These are phyloP conservation scores for Glycine soja DNA, from an alignment of 306 rosid genomes.

Conservation along the genomic window DNA sequence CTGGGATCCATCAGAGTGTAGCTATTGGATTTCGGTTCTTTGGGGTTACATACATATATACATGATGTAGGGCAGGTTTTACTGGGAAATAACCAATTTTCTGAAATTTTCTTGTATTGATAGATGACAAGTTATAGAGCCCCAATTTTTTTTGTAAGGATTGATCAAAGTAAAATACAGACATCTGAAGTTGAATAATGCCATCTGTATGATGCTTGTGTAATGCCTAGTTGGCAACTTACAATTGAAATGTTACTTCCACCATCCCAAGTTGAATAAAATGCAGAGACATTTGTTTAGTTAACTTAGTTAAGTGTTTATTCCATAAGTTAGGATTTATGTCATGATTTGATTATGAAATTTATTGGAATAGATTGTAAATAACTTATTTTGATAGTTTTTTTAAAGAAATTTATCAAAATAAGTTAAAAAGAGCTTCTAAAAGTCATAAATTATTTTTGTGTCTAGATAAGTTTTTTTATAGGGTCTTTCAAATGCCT, in stretches of 20 bases:
- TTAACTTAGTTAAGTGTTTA: background rate
- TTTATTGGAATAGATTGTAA: background rate
- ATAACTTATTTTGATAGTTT: background rate
- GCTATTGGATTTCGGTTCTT: constrained; percentile 48
- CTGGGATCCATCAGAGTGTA: constrained; percentile 56
- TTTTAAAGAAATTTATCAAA: background rate
- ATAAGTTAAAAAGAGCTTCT: background rate
- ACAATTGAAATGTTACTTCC: constrained; percentile 10
- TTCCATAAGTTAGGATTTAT: background rate
- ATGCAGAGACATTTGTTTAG: background rate
- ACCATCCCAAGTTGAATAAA: background rate
- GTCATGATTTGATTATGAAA: background rate
- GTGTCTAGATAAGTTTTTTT: background rate
- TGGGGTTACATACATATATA: constrained; percentile 45
- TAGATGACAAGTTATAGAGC: constrained; percentile 41
- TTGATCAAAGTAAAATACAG: constrained; percentile 43
- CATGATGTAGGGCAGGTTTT: constrained; percentile 48
- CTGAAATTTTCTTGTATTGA: constrained; percentile 53
- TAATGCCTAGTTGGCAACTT: constrained; percentile 5
- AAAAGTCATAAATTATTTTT: background rate
- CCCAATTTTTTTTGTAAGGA: constrained; percentile 54
- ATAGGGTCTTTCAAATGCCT: background rate
- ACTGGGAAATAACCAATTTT: constrained; percentile 51
- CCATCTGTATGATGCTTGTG: constrained; percentile 26
- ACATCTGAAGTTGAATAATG: constrained; percentile 43